Evolutionary conservation across 116 monocot genomes (phyloP).

Genomic region (Trichopus zeylanicus): DNA sequence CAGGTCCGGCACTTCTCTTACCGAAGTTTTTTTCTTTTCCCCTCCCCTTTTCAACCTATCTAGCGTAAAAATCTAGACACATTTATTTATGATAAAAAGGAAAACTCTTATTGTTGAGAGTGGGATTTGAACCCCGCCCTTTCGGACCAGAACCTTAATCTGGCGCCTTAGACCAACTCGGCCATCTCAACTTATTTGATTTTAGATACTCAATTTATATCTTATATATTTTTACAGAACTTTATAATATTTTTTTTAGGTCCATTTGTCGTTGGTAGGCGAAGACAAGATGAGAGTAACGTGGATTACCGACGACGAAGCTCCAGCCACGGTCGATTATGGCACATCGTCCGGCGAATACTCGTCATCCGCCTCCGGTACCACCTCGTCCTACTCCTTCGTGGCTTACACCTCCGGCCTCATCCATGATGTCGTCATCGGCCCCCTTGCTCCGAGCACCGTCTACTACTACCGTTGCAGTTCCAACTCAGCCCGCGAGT

Average conservation of each 20-base stretch:
- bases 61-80: too few species aligned
- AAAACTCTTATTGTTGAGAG: too few species aligned
- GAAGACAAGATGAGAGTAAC: conserved; percentile 51
- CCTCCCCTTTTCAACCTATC: too few species aligned
- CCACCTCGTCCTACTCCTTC: conserved; percentile 36
- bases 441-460: conserved; percentile 51
- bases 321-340: conserved; percentile 54
- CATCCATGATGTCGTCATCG: conserved; percentile 71
- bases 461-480: conserved; percentile 66
- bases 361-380: conserved; percentile 25
- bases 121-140: conserved; percentile 36
- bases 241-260: conserved; percentile 20
- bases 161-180: conserved; percentile 99
- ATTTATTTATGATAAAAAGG: too few species aligned
- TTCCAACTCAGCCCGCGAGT: conserved; percentile 32
- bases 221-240: too few species aligned
- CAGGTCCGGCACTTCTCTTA: conserved; percentile 12
- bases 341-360: conserved; percentile 53
- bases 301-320: conserved; percentile 56
- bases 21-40: neutral
- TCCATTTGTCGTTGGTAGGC: conserved; percentile 71
- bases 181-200: conserved; percentile 19
- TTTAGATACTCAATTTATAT: neutral
- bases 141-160: conserved; percentile 99
- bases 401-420: conserved; percentile 47